Percentiles rank a stretch among this genome's conserved stretches.
These are phyloP conservation scores for Lenwebbia sp. DNA, from an alignment of 345 rosid genomes.

Conservation along the genomic window DNA sequence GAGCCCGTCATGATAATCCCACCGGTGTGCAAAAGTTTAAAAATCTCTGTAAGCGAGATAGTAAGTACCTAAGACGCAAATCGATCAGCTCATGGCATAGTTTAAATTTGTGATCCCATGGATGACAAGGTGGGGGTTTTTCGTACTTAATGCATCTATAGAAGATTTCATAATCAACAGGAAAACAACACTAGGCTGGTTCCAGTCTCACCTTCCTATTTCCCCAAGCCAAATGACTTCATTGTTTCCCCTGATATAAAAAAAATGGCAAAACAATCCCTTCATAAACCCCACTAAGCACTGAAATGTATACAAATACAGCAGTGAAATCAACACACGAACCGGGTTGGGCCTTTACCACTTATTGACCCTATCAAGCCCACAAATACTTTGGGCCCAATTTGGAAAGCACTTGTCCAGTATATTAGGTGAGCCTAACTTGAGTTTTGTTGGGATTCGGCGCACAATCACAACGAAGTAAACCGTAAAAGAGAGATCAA, in stretches of 20 bases:
- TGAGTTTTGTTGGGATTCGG: too few species aligned
- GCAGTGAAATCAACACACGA: not conserved
- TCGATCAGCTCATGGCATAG: not conserved
- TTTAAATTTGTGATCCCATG: not conserved
- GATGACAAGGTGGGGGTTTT: not conserved
- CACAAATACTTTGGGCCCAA: not conserved
- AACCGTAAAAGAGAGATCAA: too few species aligned
- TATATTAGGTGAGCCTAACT: too few species aligned
- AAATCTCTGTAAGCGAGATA: not conserved
- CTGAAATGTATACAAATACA: not conserved
- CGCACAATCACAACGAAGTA: too few species aligned
- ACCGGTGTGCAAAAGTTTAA: rapidly evolving
- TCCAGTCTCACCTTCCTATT: not conserved
- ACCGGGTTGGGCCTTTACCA: not conserved
- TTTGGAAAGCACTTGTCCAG: not conserved
- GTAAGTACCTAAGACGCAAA: not conserved
- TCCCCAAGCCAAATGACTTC: not conserved
- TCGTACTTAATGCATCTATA: rapidly evolving
- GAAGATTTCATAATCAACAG: not conserved
- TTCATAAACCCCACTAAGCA: not conserved
- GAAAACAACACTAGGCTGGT: not conserved
- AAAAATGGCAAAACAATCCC: not conserved
- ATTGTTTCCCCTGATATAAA: not conserved
- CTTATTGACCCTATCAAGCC: not conserved
- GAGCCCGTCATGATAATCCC: not conserved